phyloP scores from a whole-genome alignment of 805 yeast genomes.

The Saturnispora ahearnii region DNA sequence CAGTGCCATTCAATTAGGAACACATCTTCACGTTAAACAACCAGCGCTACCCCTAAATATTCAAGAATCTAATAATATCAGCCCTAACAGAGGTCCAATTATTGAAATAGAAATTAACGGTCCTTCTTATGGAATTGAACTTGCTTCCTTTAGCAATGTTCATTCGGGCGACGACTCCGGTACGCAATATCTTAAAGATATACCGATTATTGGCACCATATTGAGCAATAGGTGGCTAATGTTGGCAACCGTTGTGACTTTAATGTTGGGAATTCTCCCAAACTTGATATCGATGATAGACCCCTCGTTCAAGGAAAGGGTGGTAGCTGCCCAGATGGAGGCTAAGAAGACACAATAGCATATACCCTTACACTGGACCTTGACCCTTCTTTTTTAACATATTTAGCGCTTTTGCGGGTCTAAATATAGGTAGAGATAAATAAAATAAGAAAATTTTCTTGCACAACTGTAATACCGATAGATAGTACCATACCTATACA shows the following conservation, averaged over 20 bases:
- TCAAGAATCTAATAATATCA: neutral
- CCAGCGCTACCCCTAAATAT: neutral
- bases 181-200: neutral
- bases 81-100: neutral
- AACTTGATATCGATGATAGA: slow-evolving; percentile 3
- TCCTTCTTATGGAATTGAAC: neutral
- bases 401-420: neutral
- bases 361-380: too few species aligned
- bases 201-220: neutral
- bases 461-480: neutral
- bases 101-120: neutral
- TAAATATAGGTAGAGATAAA: neutral
- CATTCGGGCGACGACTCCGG: neutral
- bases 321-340: slow-evolving; percentile 5
- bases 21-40: neutral
- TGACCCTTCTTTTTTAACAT: neutral
- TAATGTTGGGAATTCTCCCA: neutral
- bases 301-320: slow-evolving; percentile 3
- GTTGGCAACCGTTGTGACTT: neutral
- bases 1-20: neutral
- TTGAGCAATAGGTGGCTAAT: neutral
- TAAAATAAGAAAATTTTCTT: neutral
- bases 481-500: neutral
- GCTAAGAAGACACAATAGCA: neutral
- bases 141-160: neutral